These are phyloP conservation scores for Orobanche coerulescens DNA, from an alignment of 257 asterid genomes.

Conservation along the genomic window DNA sequence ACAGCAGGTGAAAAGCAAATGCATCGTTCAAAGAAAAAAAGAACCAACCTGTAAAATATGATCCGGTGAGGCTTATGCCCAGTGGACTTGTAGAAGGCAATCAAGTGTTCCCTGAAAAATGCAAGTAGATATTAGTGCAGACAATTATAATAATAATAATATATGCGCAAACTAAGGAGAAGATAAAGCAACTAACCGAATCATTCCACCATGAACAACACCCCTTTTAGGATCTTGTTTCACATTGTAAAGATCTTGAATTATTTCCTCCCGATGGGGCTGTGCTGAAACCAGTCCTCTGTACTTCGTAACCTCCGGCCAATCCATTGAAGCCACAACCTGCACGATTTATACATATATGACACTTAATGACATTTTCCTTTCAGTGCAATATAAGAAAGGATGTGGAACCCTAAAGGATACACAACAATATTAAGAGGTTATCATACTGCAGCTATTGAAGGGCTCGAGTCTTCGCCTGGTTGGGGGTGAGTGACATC, in stretches of 20 bases:
- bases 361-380: neutral
- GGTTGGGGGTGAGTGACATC: slow-evolving; percentile 91
- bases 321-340: slow-evolving; percentile 96
- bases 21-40: neutral
- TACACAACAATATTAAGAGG: no score
- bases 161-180: neutral
- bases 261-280: slow-evolving; percentile 53
- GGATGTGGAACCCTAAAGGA: neutral
- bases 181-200: slow-evolving; percentile 31
- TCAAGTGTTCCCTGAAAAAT: slow-evolving; percentile 49
- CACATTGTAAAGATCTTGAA: slow-evolving; percentile 44
- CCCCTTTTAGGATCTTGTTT: slow-evolving; percentile 36
- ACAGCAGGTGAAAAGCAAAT: neutral
- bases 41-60: slow-evolving; percentile 60
- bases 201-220: slow-evolving; percentile 49
- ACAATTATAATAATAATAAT: neutral
- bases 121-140: neutral
- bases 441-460: slow-evolving; percentile 70
- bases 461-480: slow-evolving; percentile 79
- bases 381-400: neutral
- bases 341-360: slow-evolving; percentile 16
- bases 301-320: slow-evolving; percentile 77
- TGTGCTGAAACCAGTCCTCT: slow-evolving; percentile 79
- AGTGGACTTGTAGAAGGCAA: slow-evolving; percentile 35
- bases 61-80: slow-evolving; percentile 45